Evolutionary conservation across 305 asterid genomes (phyloP), one percentile per base, ranked within the genome.

Genomic region (Rubia occidens): DNA sequence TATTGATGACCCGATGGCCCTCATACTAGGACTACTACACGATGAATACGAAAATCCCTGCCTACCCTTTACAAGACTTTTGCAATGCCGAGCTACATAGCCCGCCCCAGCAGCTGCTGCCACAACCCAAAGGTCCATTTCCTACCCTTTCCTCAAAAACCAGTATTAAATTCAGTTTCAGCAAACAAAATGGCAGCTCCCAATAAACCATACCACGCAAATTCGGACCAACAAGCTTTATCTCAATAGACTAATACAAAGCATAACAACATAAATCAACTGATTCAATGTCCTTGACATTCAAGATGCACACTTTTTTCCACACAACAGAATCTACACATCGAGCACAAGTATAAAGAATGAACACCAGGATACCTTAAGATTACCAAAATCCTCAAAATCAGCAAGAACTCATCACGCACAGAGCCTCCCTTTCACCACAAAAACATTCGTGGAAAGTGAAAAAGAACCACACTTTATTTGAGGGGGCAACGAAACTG

Each of bases 21-120:
- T 77, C 70, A 68, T 59, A 54, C 60, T 77, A 71, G 73, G 75
- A 44, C 64, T 79, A 71, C 53, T 79, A 42, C 75, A 39, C 39
- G 81, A 81, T 24, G 74, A 75, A 66, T 82, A 60, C 29, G 68
- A 37, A 18, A 72, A 58, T 37, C 62, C 71, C 43, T 55, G 72
- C 69, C 44, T 82, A 59, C 82, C 76, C 76, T 62, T 76, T 40
- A 76, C 72, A 74, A 83, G 75, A 68, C 74, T 85, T 82, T 87
- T 87, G 75, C 86, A 78, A 74, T 80, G 90, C 77, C 86, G 83
- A 70, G 86, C 89, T 67, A 83, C 82, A 79, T 84, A 89, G 18
- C 90, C 90, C 43, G 89, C 95, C 63, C 89, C 88, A 21, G 90
- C 95, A 75, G 90, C 90, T 11, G 85, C 95, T 18, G 90, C 90